Base-by-base conservation (phyloP, 805 yeast species). In the Maudiozyma bulderi region DNA sequence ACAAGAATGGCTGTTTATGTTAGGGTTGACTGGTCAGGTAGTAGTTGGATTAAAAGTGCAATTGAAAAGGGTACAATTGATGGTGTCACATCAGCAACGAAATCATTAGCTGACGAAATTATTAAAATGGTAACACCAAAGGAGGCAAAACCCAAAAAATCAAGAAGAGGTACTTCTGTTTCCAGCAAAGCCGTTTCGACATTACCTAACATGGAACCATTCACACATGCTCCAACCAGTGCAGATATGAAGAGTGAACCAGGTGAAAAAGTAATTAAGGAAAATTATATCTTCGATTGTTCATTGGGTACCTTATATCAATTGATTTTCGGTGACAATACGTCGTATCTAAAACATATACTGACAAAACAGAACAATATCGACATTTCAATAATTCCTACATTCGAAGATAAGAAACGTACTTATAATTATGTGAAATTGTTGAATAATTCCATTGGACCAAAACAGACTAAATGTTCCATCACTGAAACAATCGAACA, bases 11-110 rank as follows among this genome's bases (percentile, higher is more conserved):
- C 69, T 28, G 77, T 82, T 13, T 73, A 77, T 33, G 81, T 82
- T 2, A 66, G 67, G 32, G 74, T 84, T 43, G 78, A 79, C 48
- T 86, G 95, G 95, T 67, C 81, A 0, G 86, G 82, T 7, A 82
- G 81, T 54, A 81, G 88, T 44, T 84, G 91, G 90, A 76, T 86
- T 52, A 84, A 82, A 61, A 76, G 81, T 28, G 83, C 87, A 0
- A 80, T 86, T 51, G 93, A 86, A 59, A 82, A 76, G 49, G 88
- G 86, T 47, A 73, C 89, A 1, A 76, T 81, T 54, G 79, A 80
- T 40, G 93, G 91, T 8, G 90, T 86, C 52, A 77, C 76, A 49
- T 81, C 79, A 6, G 75, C 84, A 0, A 70, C 82, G 15, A 66
- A 65, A 13, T 68, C 70, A 2, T 52, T 81, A 56, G 67, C 79